Conservation (phyloP, 2,329 filamentous ascomycete genomes). For the Ilyonectria sp. region DNA sequence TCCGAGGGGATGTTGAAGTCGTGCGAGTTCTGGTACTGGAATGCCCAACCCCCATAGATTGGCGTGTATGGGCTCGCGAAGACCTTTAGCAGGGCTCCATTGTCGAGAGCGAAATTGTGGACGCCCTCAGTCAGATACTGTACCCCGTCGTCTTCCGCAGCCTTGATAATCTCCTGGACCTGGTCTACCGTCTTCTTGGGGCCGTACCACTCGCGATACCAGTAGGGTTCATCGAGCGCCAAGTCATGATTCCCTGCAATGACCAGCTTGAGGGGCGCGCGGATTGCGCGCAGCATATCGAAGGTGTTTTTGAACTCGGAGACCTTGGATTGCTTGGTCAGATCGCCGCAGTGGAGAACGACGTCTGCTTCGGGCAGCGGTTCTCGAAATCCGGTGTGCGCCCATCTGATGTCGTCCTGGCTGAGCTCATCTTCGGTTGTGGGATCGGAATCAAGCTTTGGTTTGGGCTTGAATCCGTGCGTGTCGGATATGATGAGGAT, state of each 20-base stretch:
- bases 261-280: conserved; percentile 66
- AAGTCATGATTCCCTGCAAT: conserved; percentile 72
- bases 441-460: conserved; percentile 28
- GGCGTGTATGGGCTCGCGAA: conserved; percentile 71
- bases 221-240: conserved; percentile 54
- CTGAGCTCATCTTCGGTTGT: conserved; percentile 46
- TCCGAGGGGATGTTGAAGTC: conserved; percentile 53
- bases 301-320: conserved; percentile 60
- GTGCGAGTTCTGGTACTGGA: conserved; percentile 64
- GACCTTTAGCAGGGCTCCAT: conserved; percentile 64
- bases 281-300: conserved; percentile 57
- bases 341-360: conserved; percentile 67
- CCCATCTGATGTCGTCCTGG: conserved; percentile 26
- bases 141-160: conserved; percentile 58
- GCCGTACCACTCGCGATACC: conserved; percentile 22
- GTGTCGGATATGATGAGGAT: conserved; percentile 59
- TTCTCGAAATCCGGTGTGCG: conserved; percentile 49
- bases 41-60: conserved; percentile 61
- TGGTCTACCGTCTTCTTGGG: conserved; percentile 49
- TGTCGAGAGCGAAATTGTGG: conserved; percentile 62
- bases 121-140: conserved; percentile 64
- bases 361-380: conserved; percentile 60
- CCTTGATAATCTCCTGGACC: conserved; percentile 56
- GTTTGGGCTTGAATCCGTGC: conserved; percentile 47
- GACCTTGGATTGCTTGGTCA: conserved; percentile 60